A percentile compares a stretch with the other conserved stretches of the same genome.
phyloP scores from a whole-genome alignment of 345 rosid genomes.

The Carallia pectinifolia region DNA sequence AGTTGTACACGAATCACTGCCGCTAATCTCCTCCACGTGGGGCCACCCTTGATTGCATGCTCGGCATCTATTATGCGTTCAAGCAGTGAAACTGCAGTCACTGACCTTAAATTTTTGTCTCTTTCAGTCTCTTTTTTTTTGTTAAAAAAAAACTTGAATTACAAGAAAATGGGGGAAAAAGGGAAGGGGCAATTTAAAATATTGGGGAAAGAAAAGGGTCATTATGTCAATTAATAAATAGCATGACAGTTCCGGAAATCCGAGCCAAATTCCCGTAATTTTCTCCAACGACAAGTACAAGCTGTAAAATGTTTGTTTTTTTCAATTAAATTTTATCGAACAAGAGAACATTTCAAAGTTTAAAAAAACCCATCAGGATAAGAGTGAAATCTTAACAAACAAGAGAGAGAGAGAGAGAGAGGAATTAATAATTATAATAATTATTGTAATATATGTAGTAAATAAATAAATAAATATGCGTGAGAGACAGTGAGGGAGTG shows the following conservation, averaged over 20 bases:
- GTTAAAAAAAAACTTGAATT: too few relatives aligned
- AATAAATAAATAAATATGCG: conserved; percentile 3
- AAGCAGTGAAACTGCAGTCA: too few relatives aligned
- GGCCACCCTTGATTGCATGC: not conserved
- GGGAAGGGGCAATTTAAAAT: too few relatives aligned
- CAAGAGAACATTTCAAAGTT: not conserved
- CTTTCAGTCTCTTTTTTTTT: too few relatives aligned
- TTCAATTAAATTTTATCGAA: not conserved
- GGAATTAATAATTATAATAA: too few relatives aligned
- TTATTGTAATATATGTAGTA: not conserved
- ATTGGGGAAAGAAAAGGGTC: not conserved
- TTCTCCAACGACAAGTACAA: conserved; percentile 8
- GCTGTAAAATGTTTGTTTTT: not conserved
- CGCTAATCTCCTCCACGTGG: not conserved
- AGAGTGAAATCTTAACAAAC: too few relatives aligned
- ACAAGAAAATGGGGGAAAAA: not conserved
- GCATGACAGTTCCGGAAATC: conserved; percentile 13
- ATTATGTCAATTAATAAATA: not conserved
- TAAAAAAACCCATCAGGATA: not conserved
- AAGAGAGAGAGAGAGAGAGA: too few relatives aligned
- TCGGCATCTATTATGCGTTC: not conserved
- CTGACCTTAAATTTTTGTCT: too few relatives aligned
- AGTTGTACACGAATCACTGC: not conserved
- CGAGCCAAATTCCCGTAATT: conserved; percentile 11
- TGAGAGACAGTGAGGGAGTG: conserved; percentile 2